Base-by-base conservation (phyloP, 345 rosid species). In the Viola odorata region DNA sequence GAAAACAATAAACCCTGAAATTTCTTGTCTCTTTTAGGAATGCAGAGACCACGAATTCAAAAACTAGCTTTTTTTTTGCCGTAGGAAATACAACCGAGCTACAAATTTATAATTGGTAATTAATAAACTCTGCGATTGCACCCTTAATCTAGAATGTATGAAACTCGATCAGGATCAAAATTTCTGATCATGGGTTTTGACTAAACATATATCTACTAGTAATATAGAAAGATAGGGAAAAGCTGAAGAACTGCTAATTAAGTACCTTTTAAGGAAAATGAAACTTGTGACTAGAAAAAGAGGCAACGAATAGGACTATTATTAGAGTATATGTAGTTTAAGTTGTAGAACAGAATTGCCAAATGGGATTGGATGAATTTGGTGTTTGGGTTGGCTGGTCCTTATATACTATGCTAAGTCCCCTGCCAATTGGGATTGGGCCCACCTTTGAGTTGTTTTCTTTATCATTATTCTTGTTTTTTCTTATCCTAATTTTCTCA, bases 321-420 rank as follows among this genome's bases (percentile, higher is more conserved):
- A n/a, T n/a, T 23, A 0, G 32, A 23, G 32, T 23, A 23, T 23
- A 2, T 23, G 32, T 23, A 0, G 32, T 23, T 23, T 1, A 5
- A 8, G 15, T 7, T 12, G 32, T 23, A 5, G 41, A 7, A 55
- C 17, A 14, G 42, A 48, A 23, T 50, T 38, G 39, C 7, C 11
- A 64, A 54, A 70, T 60, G 41, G 37, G 54, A 17, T 55, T 42
- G 45, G 80, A 72, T 54, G 71, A 54, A 7, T 60, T 37, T 40
- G 17, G 41, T 60, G 57, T 42, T 54, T 47, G 66, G 61, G 55
- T 13, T 54, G 60, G 17, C 15, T 38, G 56, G 61, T 11, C 37
- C 14, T 68, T 68, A 73, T 79, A 79, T 79, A 84, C 72, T n/a
- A 50, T 71, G 74, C 52, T 55, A 48, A 52, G 37, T 41, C 32